Evolutionary conservation across 1,139 yeast genomes (phyloP).

Genomic region (Kodamaea ohmeri): DNA sequence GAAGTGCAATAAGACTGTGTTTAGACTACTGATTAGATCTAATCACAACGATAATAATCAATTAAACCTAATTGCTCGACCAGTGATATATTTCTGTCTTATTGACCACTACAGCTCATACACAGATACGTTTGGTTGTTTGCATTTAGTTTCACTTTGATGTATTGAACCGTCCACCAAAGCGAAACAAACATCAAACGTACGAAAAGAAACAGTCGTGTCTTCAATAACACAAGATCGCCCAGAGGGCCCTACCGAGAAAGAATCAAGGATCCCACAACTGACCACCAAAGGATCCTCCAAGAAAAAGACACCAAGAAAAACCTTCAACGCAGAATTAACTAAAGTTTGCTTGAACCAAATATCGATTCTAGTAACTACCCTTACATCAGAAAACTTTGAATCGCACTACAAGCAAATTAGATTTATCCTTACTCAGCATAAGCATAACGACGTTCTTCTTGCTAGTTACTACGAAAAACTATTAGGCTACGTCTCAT

Average conservation of each 20-base stretch:
- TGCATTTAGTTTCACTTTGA: constrained; percentile 8
- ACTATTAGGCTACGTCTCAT: constrained; percentile 23
- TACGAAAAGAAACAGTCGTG: constrained; percentile 21
- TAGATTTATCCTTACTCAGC: constrained; percentile 41
- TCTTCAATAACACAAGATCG: constrained; percentile 28
- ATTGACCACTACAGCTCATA: constrained; percentile 1
- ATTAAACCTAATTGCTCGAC: background rate
- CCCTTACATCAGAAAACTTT: constrained; percentile 41
- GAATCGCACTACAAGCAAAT: constrained; percentile 45
- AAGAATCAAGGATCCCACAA: constrained; percentile 10
- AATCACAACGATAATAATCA: constrained; percentile 12
- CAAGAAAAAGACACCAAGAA: constrained; percentile 6
- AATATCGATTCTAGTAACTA: constrained; percentile 48
- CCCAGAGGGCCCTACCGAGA: constrained; percentile 32
- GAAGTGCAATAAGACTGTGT: constrained; percentile 13
- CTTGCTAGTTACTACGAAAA: constrained; percentile 28
- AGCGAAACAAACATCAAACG: constrained; percentile 8
- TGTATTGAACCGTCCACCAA: constrained; percentile 7
- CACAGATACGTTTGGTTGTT: constrained; percentile 5
- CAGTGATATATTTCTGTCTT: constrained; percentile 2
- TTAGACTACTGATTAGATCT: constrained; percentile 38
- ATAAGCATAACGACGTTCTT: constrained; percentile 31
- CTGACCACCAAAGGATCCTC: constrained; percentile 6
- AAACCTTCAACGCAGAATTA: constrained; percentile 29
- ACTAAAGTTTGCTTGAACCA: constrained; percentile 51